phyloP scores from a whole-genome alignment of 306 rosid species.

The Calophaca sinica region DNA sequence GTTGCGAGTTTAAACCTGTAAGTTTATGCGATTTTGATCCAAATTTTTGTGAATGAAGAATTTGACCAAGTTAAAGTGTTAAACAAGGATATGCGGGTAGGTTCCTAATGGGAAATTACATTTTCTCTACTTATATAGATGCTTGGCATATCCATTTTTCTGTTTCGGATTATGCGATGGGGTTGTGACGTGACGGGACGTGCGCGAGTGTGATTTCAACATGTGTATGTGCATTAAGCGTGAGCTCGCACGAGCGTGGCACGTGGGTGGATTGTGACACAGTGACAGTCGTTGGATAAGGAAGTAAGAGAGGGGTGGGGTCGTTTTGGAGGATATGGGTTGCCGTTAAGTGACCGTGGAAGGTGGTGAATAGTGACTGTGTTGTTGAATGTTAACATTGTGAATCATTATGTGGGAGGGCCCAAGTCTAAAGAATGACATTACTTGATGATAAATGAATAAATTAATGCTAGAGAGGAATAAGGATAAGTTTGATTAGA shows the following conservation, averaged over 20 bases:
- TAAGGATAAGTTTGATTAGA: not conserved
- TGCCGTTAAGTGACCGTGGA: conserved; percentile 40
- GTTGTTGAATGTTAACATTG: conserved; percentile 5
- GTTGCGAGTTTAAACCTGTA: not conserved
- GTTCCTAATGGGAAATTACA: conserved; percentile 25
- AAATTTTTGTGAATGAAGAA: not conserved
- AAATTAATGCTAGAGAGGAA: not conserved
- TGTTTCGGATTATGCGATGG: conserved; percentile 20
- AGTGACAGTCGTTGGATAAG: conserved; percentile 41
- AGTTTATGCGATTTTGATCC: not conserved
- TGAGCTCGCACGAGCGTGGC: conserved; percentile 47
- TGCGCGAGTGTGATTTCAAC: conserved; percentile 43
- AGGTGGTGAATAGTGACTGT: not conserved
- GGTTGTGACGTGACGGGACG: not conserved
- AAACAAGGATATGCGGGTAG: conserved; percentile 47
- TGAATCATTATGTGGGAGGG: conserved; percentile 5
- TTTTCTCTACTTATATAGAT: conserved; percentile 34
- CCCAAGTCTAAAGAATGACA: not conserved
- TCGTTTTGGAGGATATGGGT: conserved; percentile 41
- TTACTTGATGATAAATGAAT: conserved; percentile 10
- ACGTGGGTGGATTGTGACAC: conserved; percentile 58
- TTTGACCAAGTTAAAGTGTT: not conserved
- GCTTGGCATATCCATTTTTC: conserved; percentile 50
- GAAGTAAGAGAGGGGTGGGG: conserved; percentile 31
- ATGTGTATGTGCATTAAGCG: conserved; percentile 11